phyloP scores from a whole-genome alignment of 2,329 filamentous ascomycete genomes.

The Epichloe elymi region DNA sequence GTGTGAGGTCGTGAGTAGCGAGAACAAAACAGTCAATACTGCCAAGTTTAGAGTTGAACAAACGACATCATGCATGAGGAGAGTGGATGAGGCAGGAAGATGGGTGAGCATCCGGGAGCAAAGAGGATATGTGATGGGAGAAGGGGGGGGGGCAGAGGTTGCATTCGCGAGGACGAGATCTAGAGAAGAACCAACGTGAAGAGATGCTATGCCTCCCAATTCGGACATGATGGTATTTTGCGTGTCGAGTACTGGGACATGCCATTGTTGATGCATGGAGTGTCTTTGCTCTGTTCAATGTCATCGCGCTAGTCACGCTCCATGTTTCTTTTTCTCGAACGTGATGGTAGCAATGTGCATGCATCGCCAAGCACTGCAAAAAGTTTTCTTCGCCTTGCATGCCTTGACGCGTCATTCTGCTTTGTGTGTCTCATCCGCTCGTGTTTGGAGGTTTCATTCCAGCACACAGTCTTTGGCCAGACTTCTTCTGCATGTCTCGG shows the following conservation, averaged over 20 bases:
- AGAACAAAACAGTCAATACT: not conserved
- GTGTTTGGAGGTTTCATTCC: not conserved
- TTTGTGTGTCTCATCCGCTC: not conserved
- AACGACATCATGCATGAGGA: not conserved
- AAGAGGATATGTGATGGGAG: not conserved
- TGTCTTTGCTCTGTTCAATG: not conserved
- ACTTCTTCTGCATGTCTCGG: constrained; percentile 1
- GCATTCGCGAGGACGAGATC: not conserved
- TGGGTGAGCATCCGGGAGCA: too few species aligned
- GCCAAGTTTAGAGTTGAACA: not conserved
- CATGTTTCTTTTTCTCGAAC: not conserved
- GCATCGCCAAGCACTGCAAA: not conserved
- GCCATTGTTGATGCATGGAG: not conserved
- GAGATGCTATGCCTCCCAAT: not conserved
- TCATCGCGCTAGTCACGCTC: not conserved
- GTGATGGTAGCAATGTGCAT: not conserved
- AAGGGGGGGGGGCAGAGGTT: not conserved
- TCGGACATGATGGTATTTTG: not conserved
- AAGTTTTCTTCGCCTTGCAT: not conserved
- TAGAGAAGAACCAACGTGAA: not conserved
- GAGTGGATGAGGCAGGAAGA: not conserved
- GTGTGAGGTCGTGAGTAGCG: not conserved
- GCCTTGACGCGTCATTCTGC: not conserved
- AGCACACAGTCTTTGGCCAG: not conserved
- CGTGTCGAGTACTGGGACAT: not conserved